Conservation (phyloP, 2,329 filamentous ascomycete genomes). For the Knoxdaviesia capensis region DNA sequence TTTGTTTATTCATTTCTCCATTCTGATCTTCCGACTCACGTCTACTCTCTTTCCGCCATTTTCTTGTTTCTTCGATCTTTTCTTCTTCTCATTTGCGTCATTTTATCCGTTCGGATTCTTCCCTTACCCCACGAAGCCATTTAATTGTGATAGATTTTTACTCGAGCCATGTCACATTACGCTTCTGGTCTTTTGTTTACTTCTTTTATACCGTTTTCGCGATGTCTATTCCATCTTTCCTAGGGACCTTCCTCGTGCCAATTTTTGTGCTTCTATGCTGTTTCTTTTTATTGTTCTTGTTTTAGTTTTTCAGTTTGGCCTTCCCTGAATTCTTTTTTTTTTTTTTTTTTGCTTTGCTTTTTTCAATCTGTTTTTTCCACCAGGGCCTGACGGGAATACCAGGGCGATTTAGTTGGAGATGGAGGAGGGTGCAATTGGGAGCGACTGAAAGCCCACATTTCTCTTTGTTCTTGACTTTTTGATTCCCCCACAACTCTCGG, state of each 20-base stretch:
- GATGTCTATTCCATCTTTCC: background rate
- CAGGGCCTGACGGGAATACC: background rate
- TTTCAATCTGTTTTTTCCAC: background rate
- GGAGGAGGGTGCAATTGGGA: too few relatives aligned
- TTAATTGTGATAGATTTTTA: background rate
- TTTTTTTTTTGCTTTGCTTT: slow-evolving; percentile 3
- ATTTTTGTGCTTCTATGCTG: background rate
- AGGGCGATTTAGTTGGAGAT: background rate
- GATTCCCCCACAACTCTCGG: too few relatives aligned
- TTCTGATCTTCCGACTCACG: too few relatives aligned
- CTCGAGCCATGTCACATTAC: background rate
- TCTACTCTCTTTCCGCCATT: background rate
- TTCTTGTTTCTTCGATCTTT: slow-evolving; percentile 1
- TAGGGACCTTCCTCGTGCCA: too few relatives aligned
- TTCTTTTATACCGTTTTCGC: background rate
- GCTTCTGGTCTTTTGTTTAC: slow-evolving; percentile 1
- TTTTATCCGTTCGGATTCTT: background rate
- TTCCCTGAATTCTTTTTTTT: slow-evolving; percentile 4
- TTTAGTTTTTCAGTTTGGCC: slow-evolving; percentile 5
- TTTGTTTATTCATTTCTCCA: too few relatives aligned
- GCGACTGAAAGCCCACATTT: too few relatives aligned
- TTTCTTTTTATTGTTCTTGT: slow-evolving; percentile 1
- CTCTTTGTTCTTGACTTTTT: too few relatives aligned
- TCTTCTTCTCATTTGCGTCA: background rate
- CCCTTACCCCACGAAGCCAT: background rate